Percentiles rank a stretch among this genome's conserved stretches.
phyloP scores from a whole-genome alignment of 495 filamentous ascomycete genomes.

The Daldinia grandis region DNA sequence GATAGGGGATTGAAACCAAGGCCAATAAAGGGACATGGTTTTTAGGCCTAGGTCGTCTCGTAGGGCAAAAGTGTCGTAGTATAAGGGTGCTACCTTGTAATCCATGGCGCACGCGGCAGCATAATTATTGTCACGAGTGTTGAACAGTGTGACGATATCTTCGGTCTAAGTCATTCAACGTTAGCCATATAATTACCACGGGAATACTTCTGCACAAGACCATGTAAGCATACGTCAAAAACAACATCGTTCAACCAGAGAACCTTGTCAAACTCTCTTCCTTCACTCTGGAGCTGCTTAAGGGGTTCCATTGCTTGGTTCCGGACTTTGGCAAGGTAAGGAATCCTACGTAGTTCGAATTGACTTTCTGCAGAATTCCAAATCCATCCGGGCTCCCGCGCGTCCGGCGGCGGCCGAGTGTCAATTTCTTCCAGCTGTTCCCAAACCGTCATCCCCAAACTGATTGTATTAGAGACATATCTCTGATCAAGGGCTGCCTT shows the following conservation, averaged over 20 bases:
- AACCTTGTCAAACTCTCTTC: constrained; percentile 70
- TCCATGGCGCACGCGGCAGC: constrained; percentile 85
- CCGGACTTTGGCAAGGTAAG: constrained; percentile 71
- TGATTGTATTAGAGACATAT: constrained; percentile 62
- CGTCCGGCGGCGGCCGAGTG: constrained; percentile 54
- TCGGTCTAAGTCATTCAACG: constrained; percentile 54
- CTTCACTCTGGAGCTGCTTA: constrained; percentile 49
- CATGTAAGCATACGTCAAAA: constrained; percentile 54
- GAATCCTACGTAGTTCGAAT: constrained; percentile 69
- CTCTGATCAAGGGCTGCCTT: constrained; percentile 61
- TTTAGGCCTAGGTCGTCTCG: constrained; percentile 73
- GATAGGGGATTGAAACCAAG: constrained; percentile 72
- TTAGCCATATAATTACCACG: not conserved
- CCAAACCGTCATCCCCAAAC: constrained; percentile 63
- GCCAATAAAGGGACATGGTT: constrained; percentile 65
- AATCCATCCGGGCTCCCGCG: constrained; percentile 61
- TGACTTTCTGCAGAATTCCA: constrained; percentile 57
- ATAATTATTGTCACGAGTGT: constrained; percentile 75
- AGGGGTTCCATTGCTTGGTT: constrained; percentile 64
- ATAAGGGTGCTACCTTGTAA: constrained; percentile 70
- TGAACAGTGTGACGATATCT: constrained; percentile 74
- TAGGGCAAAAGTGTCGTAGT: constrained; percentile 88
- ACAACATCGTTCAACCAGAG: constrained; percentile 80
- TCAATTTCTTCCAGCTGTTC: constrained; percentile 62
- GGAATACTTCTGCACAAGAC: not conserved